These are phyloP conservation scores for Tetrapisispora namnaoensis DNA, from an alignment of 805 yeast genomes.

Conservation along the genomic window DNA sequence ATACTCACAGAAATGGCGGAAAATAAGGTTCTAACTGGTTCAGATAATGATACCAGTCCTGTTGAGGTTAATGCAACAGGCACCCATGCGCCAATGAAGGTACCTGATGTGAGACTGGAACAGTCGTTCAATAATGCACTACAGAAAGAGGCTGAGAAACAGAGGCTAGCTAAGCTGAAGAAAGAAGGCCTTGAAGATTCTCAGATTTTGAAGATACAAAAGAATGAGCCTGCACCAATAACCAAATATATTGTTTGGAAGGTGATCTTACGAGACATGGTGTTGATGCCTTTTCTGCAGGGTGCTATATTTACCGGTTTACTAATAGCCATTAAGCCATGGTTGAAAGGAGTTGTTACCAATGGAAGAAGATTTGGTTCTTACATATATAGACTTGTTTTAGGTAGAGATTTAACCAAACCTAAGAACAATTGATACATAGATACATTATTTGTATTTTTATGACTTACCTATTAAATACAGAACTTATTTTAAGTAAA, in stretches of 20 bases:
- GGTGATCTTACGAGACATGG: slow-evolving; percentile 42
- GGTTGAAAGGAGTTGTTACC: slow-evolving; percentile 17
- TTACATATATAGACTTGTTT: slow-evolving; percentile 8
- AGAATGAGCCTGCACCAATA: slow-evolving; percentile 16
- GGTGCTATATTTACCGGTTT: slow-evolving; percentile 39
- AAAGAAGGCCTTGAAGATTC: slow-evolving; percentile 2
- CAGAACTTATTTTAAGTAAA: background rate
- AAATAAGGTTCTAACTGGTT: no score
- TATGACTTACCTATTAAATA: background rate
- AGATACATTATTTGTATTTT: background rate
- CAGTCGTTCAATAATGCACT: slow-evolving; percentile 43
- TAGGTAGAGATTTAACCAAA: slow-evolving; percentile 2
- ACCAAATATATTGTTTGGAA: slow-evolving; percentile 37
- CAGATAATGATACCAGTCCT: background rate
- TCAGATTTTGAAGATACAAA: slow-evolving; percentile 2
- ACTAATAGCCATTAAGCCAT: slow-evolving; percentile 33
- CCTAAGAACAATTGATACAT: background rate
- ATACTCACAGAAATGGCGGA: background rate
- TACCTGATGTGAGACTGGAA: slow-evolving; percentile 64
- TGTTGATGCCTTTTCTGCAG: slow-evolving; percentile 45
- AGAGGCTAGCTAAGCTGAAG: slow-evolving; percentile 9
- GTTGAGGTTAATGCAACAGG: background rate
- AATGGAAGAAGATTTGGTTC: slow-evolving; percentile 23
- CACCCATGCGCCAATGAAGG: slow-evolving; percentile 8
- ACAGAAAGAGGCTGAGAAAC: slow-evolving; percentile 18